These are phyloP conservation scores for Backusella morwellensis DNA, from an alignment of 192 early-diverging fungal genomes.

Conservation along the genomic window DNA sequence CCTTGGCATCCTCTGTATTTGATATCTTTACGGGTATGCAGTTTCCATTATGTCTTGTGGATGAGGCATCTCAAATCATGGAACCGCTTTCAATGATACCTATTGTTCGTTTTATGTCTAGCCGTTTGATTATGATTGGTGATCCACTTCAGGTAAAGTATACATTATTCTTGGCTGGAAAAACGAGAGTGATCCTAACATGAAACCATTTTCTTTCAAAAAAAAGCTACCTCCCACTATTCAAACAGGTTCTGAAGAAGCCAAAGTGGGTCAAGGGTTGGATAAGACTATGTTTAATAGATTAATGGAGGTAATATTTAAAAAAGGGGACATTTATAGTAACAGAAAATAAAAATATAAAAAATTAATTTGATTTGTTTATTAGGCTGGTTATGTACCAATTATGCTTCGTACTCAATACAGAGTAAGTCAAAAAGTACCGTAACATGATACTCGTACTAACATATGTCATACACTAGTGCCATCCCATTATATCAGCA, in stretches of 20 bases:
- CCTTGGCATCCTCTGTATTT: conserved; percentile 78
- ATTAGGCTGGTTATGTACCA: conserved; percentile 44
- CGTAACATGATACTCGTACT: neutral
- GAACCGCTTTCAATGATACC: conserved; percentile 90
- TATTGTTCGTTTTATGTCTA: conserved; percentile 56
- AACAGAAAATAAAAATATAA: neutral
- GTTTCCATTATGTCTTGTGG: conserved; percentile 76
- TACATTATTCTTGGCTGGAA: neutral
- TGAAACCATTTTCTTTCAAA: neutral
- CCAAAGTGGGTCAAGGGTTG: conserved; percentile 52
- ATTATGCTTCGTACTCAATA: conserved; percentile 73
- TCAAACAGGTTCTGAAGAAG: conserved; percentile 44
- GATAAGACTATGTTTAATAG: conserved; percentile 86
- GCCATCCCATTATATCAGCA: conserved; percentile 61
- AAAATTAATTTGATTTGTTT: neutral
- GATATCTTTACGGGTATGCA: conserved; percentile 58
- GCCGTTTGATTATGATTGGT: conserved; percentile 75
- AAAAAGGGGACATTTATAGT: neutral
- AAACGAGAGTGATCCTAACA: neutral
- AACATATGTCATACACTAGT: conserved; percentile 24
- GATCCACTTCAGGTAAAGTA: conserved; percentile 66
- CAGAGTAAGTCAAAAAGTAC: conserved; percentile 38
- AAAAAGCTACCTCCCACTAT: conserved; percentile 79
- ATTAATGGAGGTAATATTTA: conserved; percentile 49
- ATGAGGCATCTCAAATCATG: conserved; percentile 85